Evolutionary conservation across 805 yeast species (phyloP).

Genomic region (Saccharomycopsis oosterbeekiorum): DNA sequence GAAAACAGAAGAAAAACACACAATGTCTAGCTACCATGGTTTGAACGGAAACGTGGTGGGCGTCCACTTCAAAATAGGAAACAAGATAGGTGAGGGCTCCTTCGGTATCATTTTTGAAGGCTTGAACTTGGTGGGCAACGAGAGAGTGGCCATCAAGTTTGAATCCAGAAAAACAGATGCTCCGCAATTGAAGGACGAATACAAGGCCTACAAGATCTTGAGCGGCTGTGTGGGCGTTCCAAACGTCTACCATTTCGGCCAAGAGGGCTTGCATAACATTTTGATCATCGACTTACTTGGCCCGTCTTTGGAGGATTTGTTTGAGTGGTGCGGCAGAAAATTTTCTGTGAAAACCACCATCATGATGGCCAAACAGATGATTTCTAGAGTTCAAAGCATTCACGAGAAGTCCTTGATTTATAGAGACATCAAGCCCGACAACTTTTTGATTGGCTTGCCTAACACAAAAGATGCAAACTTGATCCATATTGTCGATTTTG

Average conservation of each 20-base stretch:
- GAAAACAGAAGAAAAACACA: neutral
- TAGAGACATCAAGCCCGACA: constrained; percentile 79
- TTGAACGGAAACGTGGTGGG: constrained; percentile 32
- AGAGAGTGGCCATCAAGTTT: constrained; percentile 63
- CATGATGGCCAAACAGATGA: constrained; percentile 71
- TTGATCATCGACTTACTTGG: constrained; percentile 69
- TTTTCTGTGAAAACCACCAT: constrained; percentile 66
- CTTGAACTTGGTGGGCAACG: constrained; percentile 53
- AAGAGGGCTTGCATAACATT: constrained; percentile 74
- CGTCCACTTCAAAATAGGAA: constrained; percentile 66
- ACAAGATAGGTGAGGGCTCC: constrained; percentile 81
- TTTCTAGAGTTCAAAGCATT: constrained; percentile 56
- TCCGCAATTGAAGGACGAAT: constrained; percentile 75
- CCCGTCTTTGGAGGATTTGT: constrained; percentile 73
- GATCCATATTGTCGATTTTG: constrained; percentile 71
- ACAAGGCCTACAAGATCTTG: constrained; percentile 64
- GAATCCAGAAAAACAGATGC: constrained; percentile 77
- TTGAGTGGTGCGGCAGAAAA: constrained; percentile 80
- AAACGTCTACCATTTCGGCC: constrained; percentile 77
- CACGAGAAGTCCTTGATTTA: constrained; percentile 71
- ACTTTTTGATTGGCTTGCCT: constrained; percentile 61
- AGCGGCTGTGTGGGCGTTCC: constrained; percentile 67
- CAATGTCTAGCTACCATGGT: constrained; percentile 11
- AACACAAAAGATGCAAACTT: constrained; percentile 51
- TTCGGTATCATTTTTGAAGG: constrained; percentile 83